Evolutionary conservation across 1,139 yeast species (phyloP).

Genomic region (Blastobotrys indianensis): DNA sequence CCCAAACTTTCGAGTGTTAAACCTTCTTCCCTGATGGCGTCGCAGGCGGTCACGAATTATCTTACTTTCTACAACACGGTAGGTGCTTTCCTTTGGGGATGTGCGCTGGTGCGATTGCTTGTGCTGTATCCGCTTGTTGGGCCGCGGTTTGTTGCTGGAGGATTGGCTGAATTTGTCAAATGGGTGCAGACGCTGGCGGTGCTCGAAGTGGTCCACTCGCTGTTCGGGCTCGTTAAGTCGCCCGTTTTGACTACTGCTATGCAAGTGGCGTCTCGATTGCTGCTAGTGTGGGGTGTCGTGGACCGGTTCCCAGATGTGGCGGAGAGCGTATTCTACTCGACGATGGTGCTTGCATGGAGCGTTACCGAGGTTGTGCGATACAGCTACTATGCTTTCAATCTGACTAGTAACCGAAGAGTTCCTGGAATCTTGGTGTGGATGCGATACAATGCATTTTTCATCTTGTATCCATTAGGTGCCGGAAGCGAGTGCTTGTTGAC

Average conservation of each 20-base stretch:
- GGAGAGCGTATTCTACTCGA: slow-evolving; percentile 51
- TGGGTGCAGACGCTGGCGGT: slow-evolving; percentile 78
- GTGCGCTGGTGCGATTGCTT: slow-evolving; percentile 41
- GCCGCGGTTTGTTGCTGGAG: slow-evolving; percentile 46
- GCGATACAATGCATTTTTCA: slow-evolving; percentile 76
- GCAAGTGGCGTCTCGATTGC: slow-evolving; percentile 80
- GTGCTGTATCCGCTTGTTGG: slow-evolving; percentile 39
- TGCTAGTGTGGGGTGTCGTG: slow-evolving; percentile 81
- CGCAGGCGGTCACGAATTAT: slow-evolving; percentile 23
- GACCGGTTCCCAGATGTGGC: slow-evolving; percentile 62
- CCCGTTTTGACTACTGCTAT: slow-evolving; percentile 77
- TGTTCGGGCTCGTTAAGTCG: slow-evolving; percentile 69
- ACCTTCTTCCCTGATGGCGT: too few species aligned
- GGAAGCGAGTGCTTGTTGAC: slow-evolving; percentile 72
- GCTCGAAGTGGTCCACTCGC: slow-evolving; percentile 73
- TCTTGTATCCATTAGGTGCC: slow-evolving; percentile 88
- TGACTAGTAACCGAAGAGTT: slow-evolving; percentile 47
- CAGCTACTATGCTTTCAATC: slow-evolving; percentile 68
- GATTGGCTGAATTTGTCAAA: slow-evolving; percentile 56
- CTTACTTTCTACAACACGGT: slow-evolving; percentile 53
- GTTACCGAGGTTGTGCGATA: slow-evolving; percentile 85
- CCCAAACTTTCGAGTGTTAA: too few species aligned
- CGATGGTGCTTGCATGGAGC: slow-evolving; percentile 82
- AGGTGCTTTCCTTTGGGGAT: slow-evolving; percentile 64
- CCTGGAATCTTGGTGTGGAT: slow-evolving; percentile 61